Conservation (phyloP, 768 basidiomycete species). For the Mycena galopus region DNA sequence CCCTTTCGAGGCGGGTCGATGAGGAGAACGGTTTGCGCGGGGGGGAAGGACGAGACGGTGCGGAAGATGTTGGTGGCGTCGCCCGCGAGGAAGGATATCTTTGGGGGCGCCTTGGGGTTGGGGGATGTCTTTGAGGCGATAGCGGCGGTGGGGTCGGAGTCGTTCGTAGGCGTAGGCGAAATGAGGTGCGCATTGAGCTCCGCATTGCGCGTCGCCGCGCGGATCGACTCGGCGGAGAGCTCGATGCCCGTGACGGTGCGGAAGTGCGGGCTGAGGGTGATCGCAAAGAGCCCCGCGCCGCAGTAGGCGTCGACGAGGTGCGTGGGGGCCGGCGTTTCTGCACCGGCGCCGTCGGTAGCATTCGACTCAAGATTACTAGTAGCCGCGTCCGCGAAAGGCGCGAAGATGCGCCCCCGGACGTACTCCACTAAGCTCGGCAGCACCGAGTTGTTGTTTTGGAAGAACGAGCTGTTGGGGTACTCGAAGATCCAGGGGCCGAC, state of each 20-base stretch:
- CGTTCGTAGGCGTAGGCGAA: no score
- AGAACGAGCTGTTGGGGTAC: conserved; percentile 91
- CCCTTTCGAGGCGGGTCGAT: conserved; percentile 97
- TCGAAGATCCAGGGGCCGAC: conserved; percentile 88
- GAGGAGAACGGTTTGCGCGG: conserved; percentile 74
- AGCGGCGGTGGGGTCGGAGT: no score
- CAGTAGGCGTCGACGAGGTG: conserved; percentile 98
- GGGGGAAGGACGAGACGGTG: conserved; percentile 74
- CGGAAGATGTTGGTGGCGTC: conserved; percentile 91
- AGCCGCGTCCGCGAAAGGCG: conserved; percentile 39
- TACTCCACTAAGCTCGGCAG: conserved; percentile 87
- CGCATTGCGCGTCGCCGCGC: conserved; percentile 75
- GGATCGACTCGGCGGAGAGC: conserved; percentile 80
- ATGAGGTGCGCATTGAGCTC: conserved; percentile 73
- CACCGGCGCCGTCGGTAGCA: no score
- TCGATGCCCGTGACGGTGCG: conserved; percentile 89
- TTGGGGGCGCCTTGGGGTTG: no score
- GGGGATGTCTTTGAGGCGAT: no score
- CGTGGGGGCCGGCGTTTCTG: conserved; percentile 56
- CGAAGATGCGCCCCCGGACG: conserved; percentile 81
- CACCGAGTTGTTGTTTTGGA: conserved; percentile 98
- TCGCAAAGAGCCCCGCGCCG: conserved; percentile 89
- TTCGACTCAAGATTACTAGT: no score
- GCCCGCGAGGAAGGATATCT: conserved; percentile 80
- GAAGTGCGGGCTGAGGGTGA: conserved; percentile 85